Conservation (phyloP, 257 asterid genomes). For the Primulina huaijiensis region DNA sequence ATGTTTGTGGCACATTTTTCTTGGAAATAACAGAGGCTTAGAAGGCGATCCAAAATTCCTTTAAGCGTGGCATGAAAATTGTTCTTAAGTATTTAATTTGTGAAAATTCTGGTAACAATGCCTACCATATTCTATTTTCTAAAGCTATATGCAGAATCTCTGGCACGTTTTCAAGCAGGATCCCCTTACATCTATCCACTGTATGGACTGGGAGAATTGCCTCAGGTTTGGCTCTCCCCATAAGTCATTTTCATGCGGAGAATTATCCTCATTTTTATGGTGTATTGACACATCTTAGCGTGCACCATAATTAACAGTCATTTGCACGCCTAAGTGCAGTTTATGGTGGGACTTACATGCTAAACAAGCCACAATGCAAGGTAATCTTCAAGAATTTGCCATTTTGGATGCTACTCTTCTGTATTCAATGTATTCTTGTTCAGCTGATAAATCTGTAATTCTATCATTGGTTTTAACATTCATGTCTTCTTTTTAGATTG, state of each 20-base stretch:
- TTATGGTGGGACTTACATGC: slow-evolving; percentile 98
- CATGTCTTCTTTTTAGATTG: background rate
- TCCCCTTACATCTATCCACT: slow-evolving; percentile 95
- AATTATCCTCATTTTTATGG: background rate
- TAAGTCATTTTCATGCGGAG: slow-evolving; percentile 15
- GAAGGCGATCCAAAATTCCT: background rate
- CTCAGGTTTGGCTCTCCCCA: slow-evolving; percentile 66
- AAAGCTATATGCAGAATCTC: slow-evolving; percentile 90
- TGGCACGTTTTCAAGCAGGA: slow-evolving; percentile 95
- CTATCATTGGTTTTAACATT: background rate
- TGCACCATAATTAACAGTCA: slow-evolving; percentile 48
- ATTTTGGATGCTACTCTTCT: background rate
- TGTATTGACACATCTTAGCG: background rate
- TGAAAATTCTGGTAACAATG: background rate
- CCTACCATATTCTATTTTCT: slow-evolving; percentile 19
- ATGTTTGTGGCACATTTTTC: background rate
- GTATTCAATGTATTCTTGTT: no score
- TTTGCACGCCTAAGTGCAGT: slow-evolving; percentile 99
- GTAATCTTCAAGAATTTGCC: slow-evolving; percentile 32
- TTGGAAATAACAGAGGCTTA: background rate
- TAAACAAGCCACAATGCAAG: slow-evolving; percentile 93
- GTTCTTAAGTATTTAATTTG: no score
- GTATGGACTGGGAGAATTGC: slow-evolving; percentile 96
- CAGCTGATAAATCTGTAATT: background rate
- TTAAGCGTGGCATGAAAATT: no score